Evolutionary conservation across 2,329 filamentous ascomycete species (phyloP).

Genomic region (Alternaria burnsii): DNA sequence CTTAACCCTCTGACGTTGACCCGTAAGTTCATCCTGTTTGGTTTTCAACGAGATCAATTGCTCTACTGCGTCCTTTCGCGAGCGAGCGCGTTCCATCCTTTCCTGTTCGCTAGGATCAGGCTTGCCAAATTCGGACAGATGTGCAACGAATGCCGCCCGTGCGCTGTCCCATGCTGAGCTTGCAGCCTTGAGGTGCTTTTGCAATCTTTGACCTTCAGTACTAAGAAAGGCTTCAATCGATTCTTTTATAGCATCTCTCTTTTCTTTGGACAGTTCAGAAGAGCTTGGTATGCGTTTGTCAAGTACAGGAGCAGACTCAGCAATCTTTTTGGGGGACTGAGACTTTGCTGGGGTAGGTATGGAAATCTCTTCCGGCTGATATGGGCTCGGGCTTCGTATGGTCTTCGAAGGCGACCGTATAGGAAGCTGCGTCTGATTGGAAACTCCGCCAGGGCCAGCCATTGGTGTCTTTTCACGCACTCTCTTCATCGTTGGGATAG

Average conservation of each 20-base stretch:
- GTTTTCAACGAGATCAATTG: conserved; percentile 32
- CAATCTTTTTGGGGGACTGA: conserved; percentile 30
- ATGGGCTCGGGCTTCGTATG: conserved; percentile 25
- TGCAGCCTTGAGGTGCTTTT: conserved; percentile 36
- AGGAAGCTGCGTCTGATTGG: conserved; percentile 25
- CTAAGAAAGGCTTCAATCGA: conserved; percentile 36
- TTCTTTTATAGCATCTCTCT: conserved; percentile 29
- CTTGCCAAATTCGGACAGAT: conserved; percentile 35
- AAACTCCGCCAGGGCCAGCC: conserved; percentile 15
- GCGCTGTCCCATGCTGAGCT: conserved; percentile 38
- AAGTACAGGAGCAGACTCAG: conserved; percentile 8
- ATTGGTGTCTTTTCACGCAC: conserved; percentile 24
- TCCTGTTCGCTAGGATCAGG: conserved; percentile 32
- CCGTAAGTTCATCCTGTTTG: conserved; percentile 27
- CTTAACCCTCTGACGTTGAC: conserved; percentile 33
- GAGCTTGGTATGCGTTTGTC: conserved; percentile 20
- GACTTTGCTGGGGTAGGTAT: conserved; percentile 31
- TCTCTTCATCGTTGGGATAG: conserved; percentile 17
- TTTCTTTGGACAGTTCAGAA: conserved; percentile 41
- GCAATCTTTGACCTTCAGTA: conserved; percentile 34
- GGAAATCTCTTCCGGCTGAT: conserved; percentile 23
- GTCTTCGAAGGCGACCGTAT: conserved; percentile 41
- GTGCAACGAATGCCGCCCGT: conserved; percentile 34
- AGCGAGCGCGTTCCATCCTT: conserved; percentile 34
- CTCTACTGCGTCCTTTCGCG: conserved; percentile 44